Base-by-base conservation (phyloP, 2,329 filamentous ascomycete genomes). In the Coniochaeta sp. region DNA sequence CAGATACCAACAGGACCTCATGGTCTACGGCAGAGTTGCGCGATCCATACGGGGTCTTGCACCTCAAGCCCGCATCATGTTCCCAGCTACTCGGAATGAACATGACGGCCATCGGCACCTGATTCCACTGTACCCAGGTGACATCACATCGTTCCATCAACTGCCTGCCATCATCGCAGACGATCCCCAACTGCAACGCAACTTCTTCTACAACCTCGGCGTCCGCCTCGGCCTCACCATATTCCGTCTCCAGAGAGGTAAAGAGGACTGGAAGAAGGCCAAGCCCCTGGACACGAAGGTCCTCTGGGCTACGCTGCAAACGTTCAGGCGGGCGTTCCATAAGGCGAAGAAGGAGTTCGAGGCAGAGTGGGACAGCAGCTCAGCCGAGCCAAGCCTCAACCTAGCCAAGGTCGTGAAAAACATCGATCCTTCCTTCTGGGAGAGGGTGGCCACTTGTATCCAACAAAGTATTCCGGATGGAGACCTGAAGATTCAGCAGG, bases 161-260 rank as follows among this genome's bases (percentile, higher is more conserved):
- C 42, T 47, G 5, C 42, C 42, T 26, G 10, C 47, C 26, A 4
- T n/a, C 24, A 30, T 12, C 24, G 22, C 47, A 52, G 47, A 22
- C 47, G 47, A 47, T 22, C 42, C 19, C 42, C 22, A 47, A 22
- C 10, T 24, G 2, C 7, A 24, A 6, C n/a, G 42, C 19, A 47
- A 47, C 22, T 52, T 30, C 72, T 72, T 73, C 60, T 69, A 69
- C 58, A 68, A 72, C 26, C 65, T 77, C 22, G 74, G 71, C 24
- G 77, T 70, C 62, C 75, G 77, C 42, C 69, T 78, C 60, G 77
- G 77, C 28, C 63, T 65, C 52, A 76, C 74, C 16, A 62, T 72
- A 55, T 61, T 28, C n/a, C 34, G 34, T n/a, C 19, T 59, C 47
- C 44, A 30, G 1, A 19, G 22, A 42, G 2, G 10, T 12, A 40